A percentile compares a stretch with the other conserved stretches of the same genome.
phyloP scores from a whole-genome alignment of 2,329 filamentous ascomycete species.

The Neonectria ditissima region DNA sequence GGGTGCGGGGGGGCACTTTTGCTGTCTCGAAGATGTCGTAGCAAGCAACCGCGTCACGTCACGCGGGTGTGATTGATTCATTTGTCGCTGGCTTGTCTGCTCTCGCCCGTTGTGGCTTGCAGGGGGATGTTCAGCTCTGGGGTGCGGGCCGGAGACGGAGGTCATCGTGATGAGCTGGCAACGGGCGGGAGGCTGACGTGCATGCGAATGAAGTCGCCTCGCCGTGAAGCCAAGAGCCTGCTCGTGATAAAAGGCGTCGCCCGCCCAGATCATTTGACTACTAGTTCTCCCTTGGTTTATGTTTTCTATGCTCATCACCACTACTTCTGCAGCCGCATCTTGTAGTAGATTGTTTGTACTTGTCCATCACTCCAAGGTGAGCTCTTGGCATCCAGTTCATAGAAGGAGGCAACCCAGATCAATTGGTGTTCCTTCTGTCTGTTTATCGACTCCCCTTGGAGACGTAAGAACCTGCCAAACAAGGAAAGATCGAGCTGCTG shows the following conservation, averaged over 20 bases:
- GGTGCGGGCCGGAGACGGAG: not conserved
- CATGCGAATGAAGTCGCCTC: not conserved
- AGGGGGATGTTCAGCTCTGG: not conserved
- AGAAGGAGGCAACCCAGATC: not conserved
- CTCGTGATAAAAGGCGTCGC: conserved; percentile 3
- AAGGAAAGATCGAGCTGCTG: not conserved
- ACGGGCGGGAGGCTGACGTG: conserved; percentile 7
- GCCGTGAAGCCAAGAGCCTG: not conserved
- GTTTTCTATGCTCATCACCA: not conserved
- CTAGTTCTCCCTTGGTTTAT: not conserved
- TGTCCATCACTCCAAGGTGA: too few species aligned
- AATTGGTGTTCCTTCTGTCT: not conserved
- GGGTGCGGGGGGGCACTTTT: not conserved
- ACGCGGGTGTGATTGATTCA: not conserved
- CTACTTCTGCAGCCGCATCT: not conserved
- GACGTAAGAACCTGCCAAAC: not conserved
- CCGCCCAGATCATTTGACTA: not conserved
- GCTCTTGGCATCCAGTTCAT: too few species aligned
- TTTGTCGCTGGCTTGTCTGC: not conserved
- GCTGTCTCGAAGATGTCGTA: not conserved
- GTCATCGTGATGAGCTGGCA: conserved; percentile 7
- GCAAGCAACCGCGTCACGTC: not conserved
- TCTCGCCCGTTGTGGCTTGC: not conserved
- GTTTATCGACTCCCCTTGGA: not conserved
- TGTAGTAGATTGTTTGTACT: too few species aligned